These are phyloP conservation scores for Neonectria hederae DNA, from an alignment of 2,329 filamentous ascomycete species.

Conservation along the genomic window DNA sequence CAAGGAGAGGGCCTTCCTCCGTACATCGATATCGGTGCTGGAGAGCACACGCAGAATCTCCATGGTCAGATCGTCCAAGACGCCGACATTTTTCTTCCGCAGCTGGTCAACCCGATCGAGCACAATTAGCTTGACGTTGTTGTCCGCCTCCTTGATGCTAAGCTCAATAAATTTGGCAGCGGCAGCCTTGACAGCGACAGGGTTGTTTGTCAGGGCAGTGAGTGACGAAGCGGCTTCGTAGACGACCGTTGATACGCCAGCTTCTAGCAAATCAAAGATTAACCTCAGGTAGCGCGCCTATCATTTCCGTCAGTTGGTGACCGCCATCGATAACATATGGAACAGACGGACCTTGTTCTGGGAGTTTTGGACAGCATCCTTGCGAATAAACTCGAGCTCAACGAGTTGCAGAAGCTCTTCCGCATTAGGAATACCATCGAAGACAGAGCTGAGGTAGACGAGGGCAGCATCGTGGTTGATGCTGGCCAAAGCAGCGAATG, in stretches of 20 bases:
- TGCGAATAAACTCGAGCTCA: conserved; percentile 96
- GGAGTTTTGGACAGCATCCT: conserved; percentile 93
- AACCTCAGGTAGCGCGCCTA: conserved; percentile 89
- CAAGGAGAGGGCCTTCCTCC: conserved; percentile 88
- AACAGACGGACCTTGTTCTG: conserved; percentile 82
- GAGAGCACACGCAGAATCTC: conserved; percentile 95
- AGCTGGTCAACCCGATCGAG: conserved; percentile 92
- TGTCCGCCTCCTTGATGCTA: conserved; percentile 96
- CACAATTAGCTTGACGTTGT: conserved; percentile 99
- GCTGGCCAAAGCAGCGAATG: conserved; percentile 87
- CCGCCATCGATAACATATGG: conserved; percentile 1
- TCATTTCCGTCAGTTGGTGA: conserved; percentile 39
- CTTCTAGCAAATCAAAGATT: conserved; percentile 96
- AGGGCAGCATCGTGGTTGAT: conserved; percentile 95
- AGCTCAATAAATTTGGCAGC: conserved; percentile 96
- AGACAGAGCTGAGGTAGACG: conserved; percentile 85
- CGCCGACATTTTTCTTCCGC: conserved; percentile 86
- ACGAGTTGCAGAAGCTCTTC: conserved; percentile 94
- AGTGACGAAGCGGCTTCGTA: conserved; percentile 97
- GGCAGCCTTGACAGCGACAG: conserved; percentile 96
- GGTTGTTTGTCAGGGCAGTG: conserved; percentile 93
- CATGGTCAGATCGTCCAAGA: conserved; percentile 95
- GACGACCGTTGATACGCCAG: conserved; percentile 90
- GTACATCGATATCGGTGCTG: conserved; percentile 94
- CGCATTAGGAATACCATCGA: conserved; percentile 92